phyloP scores from a whole-genome alignment of 2,329 filamentous ascomycete species.

The Aspergillus versicolor region DNA sequence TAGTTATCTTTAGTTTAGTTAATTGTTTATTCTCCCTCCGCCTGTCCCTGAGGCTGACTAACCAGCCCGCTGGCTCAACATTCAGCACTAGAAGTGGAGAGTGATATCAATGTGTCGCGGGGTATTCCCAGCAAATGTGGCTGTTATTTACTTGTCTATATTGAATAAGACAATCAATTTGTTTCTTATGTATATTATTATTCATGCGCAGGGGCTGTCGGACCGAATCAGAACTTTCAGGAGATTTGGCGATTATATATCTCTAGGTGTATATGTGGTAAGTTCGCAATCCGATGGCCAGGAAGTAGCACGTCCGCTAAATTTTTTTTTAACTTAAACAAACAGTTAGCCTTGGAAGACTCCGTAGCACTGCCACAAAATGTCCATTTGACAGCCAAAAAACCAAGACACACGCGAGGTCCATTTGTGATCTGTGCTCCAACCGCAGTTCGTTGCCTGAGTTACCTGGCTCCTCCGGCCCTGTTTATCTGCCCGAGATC shows the following conservation, averaged over 20 bases:
- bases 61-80: neutral
- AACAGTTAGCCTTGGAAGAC: neutral
- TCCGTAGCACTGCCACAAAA: neutral
- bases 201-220: no score
- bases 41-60: neutral
- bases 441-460: slow-evolving; percentile 20
- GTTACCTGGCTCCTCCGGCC: slow-evolving; percentile 19
- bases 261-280: no score
- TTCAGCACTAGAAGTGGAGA: neutral
- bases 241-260: no score
- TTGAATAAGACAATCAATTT: no score
- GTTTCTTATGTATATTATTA: no score
- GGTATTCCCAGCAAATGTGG: no score
- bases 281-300: no score
- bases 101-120: neutral
- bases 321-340: neutral
- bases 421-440: neutral
- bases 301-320: neutral
- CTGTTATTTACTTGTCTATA: no score
- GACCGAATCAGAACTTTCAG: no score
- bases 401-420: neutral
- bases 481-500: slow-evolving; percentile 22
- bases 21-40: neutral
- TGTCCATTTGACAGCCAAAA: neutral
- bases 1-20: neutral